Evolutionary conservation across 208 protist species (phyloP).

Genomic region (Leishmania gerbilli): DNA sequence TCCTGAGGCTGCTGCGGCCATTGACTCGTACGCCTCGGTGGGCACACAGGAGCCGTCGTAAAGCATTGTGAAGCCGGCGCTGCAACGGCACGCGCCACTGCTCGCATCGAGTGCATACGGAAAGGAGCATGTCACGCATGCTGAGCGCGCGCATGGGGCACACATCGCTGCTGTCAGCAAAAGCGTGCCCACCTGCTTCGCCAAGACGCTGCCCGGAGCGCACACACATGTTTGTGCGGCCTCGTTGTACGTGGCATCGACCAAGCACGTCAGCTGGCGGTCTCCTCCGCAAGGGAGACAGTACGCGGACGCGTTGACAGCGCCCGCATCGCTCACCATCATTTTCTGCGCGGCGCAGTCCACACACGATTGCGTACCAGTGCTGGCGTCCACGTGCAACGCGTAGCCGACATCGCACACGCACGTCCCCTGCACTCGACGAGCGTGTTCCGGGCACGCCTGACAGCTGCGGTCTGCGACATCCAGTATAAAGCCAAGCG

Average conservation of each 20-base stretch:
- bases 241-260: constrained; percentile 37
- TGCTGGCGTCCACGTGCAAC: background rate
- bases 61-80: constrained; percentile 42
- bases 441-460: constrained; percentile 23
- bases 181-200: constrained; percentile 37
- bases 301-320: constrained; percentile 32
- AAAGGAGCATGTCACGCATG: constrained; percentile 36
- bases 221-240: constrained; percentile 34
- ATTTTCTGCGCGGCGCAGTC: constrained; percentile 35
- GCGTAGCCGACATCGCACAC: constrained; percentile 42
- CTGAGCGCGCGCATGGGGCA: constrained; percentile 26
- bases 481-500: constrained; percentile 15
- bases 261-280: constrained; percentile 29
- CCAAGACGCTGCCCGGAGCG: constrained; percentile 37
- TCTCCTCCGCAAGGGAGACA: constrained; percentile 59
- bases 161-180: constrained; percentile 51
- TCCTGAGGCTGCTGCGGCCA: constrained; percentile 15
- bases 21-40: constrained; percentile 28
- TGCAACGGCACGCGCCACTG: constrained; percentile 32
- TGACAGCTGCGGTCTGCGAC: constrained; percentile 17
- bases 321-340: constrained; percentile 34
- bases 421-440: constrained; percentile 20
- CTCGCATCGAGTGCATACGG: constrained; percentile 37
- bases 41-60: constrained; percentile 67
- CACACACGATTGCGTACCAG: constrained; percentile 25